phyloP scores from a whole-genome alignment of 78 protist species.

The Dictyostelium capitatum region DNA sequence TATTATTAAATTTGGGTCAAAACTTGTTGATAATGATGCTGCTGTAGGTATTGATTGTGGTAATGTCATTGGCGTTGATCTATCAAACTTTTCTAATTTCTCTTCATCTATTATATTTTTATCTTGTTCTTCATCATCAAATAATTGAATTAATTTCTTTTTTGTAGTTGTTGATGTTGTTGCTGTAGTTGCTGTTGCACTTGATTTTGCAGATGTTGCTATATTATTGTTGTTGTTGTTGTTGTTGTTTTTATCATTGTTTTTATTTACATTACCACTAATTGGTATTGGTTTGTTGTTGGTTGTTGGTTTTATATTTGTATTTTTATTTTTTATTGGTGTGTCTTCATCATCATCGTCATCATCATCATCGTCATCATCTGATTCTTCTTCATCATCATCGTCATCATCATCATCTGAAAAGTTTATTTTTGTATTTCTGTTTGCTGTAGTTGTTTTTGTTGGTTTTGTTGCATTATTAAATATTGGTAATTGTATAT shows the following conservation, averaged over 20 bases:
- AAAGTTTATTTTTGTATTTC: slow-evolving; percentile 19
- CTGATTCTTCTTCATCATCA: slow-evolving; percentile 54
- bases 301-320: background rate
- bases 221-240: background rate
- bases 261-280: background rate
- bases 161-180: background rate
- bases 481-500: slow-evolving; percentile 29
- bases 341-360: slow-evolving; percentile 25
- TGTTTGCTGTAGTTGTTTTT: background rate
- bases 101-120: background rate
- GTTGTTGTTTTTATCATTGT: background rate
- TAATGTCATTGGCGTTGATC: slow-evolving; percentile 7
- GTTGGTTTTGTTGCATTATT: background rate
- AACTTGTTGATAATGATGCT: background rate
- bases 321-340: background rate
- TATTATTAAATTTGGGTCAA: background rate
- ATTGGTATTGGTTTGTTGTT: background rate
- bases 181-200: background rate
- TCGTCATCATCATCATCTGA: slow-evolving; percentile 66
- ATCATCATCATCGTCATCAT: slow-evolving; percentile 45
- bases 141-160: slow-evolving; percentile 37
- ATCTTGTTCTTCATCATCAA: slow-evolving; percentile 9
- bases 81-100: slow-evolving; percentile 25
- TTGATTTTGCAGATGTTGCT: slow-evolving; percentile 24
- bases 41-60: background rate